Evolutionary conservation across 2,329 filamentous ascomycete species (phyloP).

Genomic region (Trichoderma aggressivum): DNA sequence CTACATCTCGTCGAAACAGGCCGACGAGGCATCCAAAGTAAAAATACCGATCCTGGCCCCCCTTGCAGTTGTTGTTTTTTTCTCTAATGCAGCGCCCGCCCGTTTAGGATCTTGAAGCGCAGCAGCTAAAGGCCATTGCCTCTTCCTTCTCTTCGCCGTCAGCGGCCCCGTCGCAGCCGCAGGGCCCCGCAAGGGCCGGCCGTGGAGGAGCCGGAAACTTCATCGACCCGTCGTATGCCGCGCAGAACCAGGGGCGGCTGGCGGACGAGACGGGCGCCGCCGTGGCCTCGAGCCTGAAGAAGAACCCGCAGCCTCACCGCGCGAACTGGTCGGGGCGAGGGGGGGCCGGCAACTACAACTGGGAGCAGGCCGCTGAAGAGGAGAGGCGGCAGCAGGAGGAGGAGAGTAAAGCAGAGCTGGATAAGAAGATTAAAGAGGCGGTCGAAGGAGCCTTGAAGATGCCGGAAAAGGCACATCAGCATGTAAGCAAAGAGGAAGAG

Average conservation of each 20-base stretch:
- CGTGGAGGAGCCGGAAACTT: slow-evolving; percentile 64
- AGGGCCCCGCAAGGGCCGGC: slow-evolving; percentile 45
- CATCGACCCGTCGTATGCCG: slow-evolving; percentile 36
- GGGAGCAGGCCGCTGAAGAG: slow-evolving; percentile 29
- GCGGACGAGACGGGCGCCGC: slow-evolving; percentile 34
- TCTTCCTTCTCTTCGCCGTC: slow-evolving; percentile 27
- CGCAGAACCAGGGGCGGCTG: slow-evolving; percentile 34
- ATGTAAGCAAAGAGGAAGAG: slow-evolving; percentile 20
- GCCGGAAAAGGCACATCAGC: slow-evolving; percentile 45
- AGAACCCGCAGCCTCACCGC: slow-evolving; percentile 22
- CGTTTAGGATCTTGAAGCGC: slow-evolving; percentile 41
- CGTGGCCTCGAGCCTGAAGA: slow-evolving; percentile 32
- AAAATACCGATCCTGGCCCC: background rate
- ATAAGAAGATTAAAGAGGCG: slow-evolving; percentile 41
- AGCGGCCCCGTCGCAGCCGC: slow-evolving; percentile 24
- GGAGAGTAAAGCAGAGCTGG: slow-evolving; percentile 34
- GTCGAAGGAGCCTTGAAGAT: slow-evolving; percentile 47
- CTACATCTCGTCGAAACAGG: slow-evolving; percentile 52
- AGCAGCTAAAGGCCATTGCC: slow-evolving; percentile 28
- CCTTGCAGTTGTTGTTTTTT: background rate
- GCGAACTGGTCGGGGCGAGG: slow-evolving; percentile 44
- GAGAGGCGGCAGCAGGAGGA: slow-evolving; percentile 27
- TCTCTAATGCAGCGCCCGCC: background rate
- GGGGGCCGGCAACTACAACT: slow-evolving; percentile 55
- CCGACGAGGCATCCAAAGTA: slow-evolving; percentile 42